Base-by-base conservation (phyloP, 1,139 yeast genomes). In the Lodderomyces oxycetoniae region DNA sequence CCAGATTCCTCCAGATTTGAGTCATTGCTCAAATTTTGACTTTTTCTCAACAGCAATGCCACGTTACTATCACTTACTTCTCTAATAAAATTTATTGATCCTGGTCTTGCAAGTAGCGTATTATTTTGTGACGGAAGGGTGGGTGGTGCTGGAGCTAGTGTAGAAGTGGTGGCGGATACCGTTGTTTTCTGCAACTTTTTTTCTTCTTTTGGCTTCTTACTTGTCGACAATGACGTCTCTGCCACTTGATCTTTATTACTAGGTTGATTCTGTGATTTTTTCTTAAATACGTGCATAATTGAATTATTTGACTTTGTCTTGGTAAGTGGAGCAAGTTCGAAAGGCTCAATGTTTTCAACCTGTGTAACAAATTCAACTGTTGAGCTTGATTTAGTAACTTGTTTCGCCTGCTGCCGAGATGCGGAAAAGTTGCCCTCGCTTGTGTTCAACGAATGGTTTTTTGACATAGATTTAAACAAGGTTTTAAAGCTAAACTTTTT, bases 401-500 rank as follows among this genome's bases (percentile, higher is more conserved):
- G 12, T 27, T 27, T 27, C 4, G 28, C 28, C 13, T 26, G 5
- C 7, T 24, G 11, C 14, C 12, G 7, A 7, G 26, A 11, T 10
- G 26, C 9, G 12, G 26, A 10, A 10, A 11, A 13, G 23, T 3
- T 25, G 10, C 21, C 19, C 19, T 42, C 48, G 25, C n/a, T 17
- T 25, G 6, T 26, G 26, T 44, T 52, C 33, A 59, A 50, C 16
- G 55, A 45, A 38, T 57, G 62, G 33, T 41, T 49, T 36, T 50
- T 61, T 4, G 67, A 55, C 41, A 52, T 61, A 36, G 57, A 52
- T 42, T 61, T 66, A 49, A 68, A 68, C 27, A 68, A 50, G 2
- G 64, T 50, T 34, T 55, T 61, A 50, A 68, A 63, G 30, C 71
- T 63, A 42, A 68, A 68, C 39, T 57, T 60, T 41, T 65, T 67